Percentiles rank a stretch among this genome's conserved stretches.
Conservation (phyloP, 345 rosid genomes). For the Arabidopsis arenosa region DNA sequence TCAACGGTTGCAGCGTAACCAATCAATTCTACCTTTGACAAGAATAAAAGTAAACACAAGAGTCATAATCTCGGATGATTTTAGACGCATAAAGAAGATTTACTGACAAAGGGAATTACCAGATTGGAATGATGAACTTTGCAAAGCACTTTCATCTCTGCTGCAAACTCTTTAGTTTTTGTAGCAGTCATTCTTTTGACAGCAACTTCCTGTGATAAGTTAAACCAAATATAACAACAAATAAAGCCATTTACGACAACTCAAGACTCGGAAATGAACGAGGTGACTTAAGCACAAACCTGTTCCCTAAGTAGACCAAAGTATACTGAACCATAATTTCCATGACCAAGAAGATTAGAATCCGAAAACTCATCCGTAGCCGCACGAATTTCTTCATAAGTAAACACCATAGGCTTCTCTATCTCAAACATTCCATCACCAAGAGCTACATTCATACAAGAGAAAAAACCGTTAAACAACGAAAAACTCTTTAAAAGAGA, state of each 20-base stretch:
- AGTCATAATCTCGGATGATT: conserved; percentile 43
- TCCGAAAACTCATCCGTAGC: conserved; percentile 88
- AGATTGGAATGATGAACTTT: conserved; percentile 95
- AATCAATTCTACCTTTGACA: conserved; percentile 90
- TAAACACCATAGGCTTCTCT: conserved; percentile 87
- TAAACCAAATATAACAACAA: conserved; percentile 24
- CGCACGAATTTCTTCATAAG: conserved; percentile 67
- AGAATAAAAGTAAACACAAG: conserved; percentile 45
- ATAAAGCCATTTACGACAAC: background rate
- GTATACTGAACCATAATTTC: conserved; percentile 91
- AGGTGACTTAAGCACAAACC: conserved; percentile 48
- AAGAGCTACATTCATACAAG: conserved; percentile 54
- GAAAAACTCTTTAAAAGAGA: background rate
- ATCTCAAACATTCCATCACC: conserved; percentile 70
- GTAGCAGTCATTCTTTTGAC: conserved; percentile 93
- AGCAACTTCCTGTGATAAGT: conserved; percentile 75
- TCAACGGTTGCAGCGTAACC: conserved; percentile 82
- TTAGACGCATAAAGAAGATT: background rate
- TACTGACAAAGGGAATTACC: conserved; percentile 53
- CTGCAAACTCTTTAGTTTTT: conserved; percentile 87
- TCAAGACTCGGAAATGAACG: background rate
- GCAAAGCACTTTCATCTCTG: conserved; percentile 97
- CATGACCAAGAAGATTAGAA: conserved; percentile 88
- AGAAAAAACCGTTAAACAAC: conserved; percentile 10
- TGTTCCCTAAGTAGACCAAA: conserved; percentile 80